phyloP scores from a whole-genome alignment of 768 basidiomycete species.

The Suillus spraguei region DNA sequence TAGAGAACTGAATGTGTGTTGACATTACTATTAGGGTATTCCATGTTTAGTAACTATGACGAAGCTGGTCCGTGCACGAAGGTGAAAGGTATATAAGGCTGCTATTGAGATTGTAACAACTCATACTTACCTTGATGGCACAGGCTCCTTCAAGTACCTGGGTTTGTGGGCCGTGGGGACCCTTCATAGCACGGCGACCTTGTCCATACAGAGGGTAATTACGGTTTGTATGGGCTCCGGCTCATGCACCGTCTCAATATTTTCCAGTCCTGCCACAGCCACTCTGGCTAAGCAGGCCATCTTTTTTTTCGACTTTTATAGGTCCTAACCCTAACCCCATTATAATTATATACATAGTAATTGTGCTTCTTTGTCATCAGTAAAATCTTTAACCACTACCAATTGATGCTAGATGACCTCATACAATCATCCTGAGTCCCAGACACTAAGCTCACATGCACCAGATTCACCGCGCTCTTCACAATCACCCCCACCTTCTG shows the following conservation, averaged over 20 bases:
- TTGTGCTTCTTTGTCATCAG: not conserved
- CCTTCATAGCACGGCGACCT: conserved; percentile 28
- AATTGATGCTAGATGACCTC: conserved; percentile 16
- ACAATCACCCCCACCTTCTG: conserved; percentile 70
- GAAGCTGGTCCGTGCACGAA: conserved; percentile 29
- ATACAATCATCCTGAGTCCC: not conserved
- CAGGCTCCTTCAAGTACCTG: conserved; percentile 49
- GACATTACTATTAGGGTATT: not conserved
- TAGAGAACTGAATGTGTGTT: not conserved
- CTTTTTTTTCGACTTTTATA: conserved; percentile 17
- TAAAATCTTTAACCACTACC: not conserved
- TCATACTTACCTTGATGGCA: conserved; percentile 67
- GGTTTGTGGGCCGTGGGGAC: conserved; percentile 52
- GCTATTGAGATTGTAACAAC: not conserved
- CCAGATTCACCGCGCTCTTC: conserved; percentile 66
- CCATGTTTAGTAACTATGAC: not conserved
- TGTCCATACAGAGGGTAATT: conserved; percentile 36
- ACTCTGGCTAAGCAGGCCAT: conserved; percentile 40
- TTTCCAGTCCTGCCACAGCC: conserved; percentile 46
- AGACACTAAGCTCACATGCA: conserved; percentile 19
- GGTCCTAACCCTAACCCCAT: conserved; percentile 35
- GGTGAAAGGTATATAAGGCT: conserved; percentile 31
- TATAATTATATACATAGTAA: conserved; percentile 12
- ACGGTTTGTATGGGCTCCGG: conserved; percentile 46
- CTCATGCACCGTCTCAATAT: conserved; percentile 50